These are phyloP conservation scores for Boletus reticuloceps DNA, from an alignment of 768 basidiomycete species.

Conservation along the genomic window DNA sequence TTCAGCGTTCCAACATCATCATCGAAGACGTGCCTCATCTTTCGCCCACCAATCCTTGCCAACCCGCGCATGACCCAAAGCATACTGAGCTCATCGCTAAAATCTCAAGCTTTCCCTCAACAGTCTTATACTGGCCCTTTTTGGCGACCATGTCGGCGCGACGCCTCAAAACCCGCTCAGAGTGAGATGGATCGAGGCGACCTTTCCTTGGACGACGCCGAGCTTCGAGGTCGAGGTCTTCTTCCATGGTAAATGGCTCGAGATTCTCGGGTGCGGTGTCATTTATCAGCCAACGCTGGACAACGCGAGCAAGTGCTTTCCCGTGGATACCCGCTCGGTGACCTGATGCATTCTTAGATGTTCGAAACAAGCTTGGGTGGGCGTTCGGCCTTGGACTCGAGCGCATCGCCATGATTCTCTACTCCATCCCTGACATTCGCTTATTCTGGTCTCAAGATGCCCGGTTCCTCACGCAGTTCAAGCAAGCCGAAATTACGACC, in stretches of 20 bases:
- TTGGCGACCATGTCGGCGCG: slow-evolving; percentile 57
- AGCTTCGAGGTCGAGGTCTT: slow-evolving; percentile 98
- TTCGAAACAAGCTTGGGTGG: slow-evolving; percentile 88
- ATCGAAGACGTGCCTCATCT: slow-evolving; percentile 85
- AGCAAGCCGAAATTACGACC: slow-evolving; percentile 65
- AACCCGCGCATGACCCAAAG: slow-evolving; percentile 70
- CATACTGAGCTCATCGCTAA: slow-evolving; percentile 72
- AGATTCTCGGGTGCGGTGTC: slow-evolving; percentile 93
- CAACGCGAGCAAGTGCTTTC: slow-evolving; percentile 65
- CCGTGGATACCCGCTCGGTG: neutral
- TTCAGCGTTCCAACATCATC: slow-evolving; percentile 72
- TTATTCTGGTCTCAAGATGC: slow-evolving; percentile 93
- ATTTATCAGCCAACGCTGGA: slow-evolving; percentile 86
- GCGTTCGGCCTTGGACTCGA: slow-evolving; percentile 97
- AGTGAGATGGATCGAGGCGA: slow-evolving; percentile 97
- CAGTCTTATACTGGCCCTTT: slow-evolving; percentile 76
- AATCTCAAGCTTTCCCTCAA: slow-evolving; percentile 92
- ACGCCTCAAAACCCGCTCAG: slow-evolving; percentile 67
- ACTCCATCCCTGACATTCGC: slow-evolving; percentile 95
- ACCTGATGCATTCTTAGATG: slow-evolving; percentile 43
- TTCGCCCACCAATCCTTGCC: slow-evolving; percentile 75
- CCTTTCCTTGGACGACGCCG: slow-evolving; percentile 97
- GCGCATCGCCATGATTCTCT: slow-evolving; percentile 96
- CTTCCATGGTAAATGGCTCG: slow-evolving; percentile 95
- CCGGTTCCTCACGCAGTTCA: slow-evolving; percentile 87